Percentiles rank a stretch among this genome's conserved stretches.
Evolutionary conservation across 805 yeast genomes (phyloP).

Genomic region (Candida sphagnicola): DNA sequence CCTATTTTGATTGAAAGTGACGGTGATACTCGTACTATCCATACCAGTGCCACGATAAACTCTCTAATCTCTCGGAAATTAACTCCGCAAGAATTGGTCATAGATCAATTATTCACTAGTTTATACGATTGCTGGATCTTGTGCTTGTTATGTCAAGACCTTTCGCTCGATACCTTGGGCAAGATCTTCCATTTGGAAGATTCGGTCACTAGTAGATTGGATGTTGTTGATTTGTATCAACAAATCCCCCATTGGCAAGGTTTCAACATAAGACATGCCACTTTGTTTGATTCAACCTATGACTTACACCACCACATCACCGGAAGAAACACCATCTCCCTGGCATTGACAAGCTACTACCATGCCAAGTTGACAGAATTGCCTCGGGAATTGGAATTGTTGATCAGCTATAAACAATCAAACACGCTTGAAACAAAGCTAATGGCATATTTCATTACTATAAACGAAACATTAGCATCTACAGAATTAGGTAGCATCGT

Average conservation of each 20-base stretch:
- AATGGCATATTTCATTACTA: conserved; percentile 16
- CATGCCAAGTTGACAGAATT: not conserved
- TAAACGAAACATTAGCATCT: conserved; percentile 13
- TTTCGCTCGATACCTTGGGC: conserved; percentile 5
- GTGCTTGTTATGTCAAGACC: conserved; percentile 18
- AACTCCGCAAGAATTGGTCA: conserved; percentile 1
- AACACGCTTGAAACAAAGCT: conserved; percentile 13
- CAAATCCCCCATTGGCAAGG: conserved; percentile 22
- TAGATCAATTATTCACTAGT: conserved; percentile 35
- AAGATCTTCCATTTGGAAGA: conserved; percentile 13
- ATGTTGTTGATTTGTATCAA: conserved; percentile 14
- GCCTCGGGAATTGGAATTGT: not conserved
- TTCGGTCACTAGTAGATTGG: conserved; percentile 6
- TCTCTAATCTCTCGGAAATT: conserved; percentile 33
- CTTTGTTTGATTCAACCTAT: conserved; percentile 13
- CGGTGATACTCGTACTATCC: conserved; percentile 26
- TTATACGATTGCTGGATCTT: conserved; percentile 50
- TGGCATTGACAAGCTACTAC: not conserved
- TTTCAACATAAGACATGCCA: conserved; percentile 23
- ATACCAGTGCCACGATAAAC: conserved; percentile 10
- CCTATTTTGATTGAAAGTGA: conserved; percentile 57
- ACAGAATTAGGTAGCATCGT: conserved; percentile 17
- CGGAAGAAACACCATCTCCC: not conserved
- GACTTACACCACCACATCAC: conserved; percentile 3
- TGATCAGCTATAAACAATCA: conserved; percentile 1